Conservation (phyloP, 1,284 basidiomycete genomes). For the Stygiomarasmius scandens region DNA sequence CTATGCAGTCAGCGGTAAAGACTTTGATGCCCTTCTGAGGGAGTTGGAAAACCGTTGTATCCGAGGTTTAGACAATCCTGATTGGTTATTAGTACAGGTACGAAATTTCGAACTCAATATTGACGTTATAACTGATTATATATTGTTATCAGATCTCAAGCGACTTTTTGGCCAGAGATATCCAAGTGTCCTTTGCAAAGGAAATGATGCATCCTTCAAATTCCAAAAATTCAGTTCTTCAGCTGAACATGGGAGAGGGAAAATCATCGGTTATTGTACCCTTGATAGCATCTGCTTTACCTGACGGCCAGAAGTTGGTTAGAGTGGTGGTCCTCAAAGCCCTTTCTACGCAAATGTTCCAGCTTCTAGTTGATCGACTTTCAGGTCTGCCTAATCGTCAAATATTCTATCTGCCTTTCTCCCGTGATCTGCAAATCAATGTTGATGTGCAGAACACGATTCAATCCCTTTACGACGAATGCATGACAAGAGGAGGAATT, state of each 20-base stretch:
- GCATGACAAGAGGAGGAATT: conserved; percentile 41
- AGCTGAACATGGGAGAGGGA: conserved; percentile 63
- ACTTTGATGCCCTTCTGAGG: conserved; percentile 31
- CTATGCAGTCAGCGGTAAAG: conserved; percentile 15
- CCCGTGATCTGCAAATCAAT: conserved; percentile 35
- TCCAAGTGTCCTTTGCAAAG: conserved; percentile 41
- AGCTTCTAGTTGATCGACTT: conserved; percentile 44
- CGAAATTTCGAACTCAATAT: conserved; percentile 4
- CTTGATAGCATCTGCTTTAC: conserved; percentile 38
- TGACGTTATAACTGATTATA: background rate
- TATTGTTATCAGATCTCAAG: conserved; percentile 54
- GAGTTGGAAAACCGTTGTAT: conserved; percentile 32
- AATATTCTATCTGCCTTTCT: conserved; percentile 51
- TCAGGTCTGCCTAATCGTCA: conserved; percentile 45
- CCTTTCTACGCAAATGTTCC: conserved; percentile 46
- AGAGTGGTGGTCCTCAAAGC: conserved; percentile 50
- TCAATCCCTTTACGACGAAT: conserved; percentile 36
- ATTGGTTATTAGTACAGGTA: conserved; percentile 54
- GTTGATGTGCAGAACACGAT: conserved; percentile 23
- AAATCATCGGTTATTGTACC: conserved; percentile 58
- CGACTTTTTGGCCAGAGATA: conserved; percentile 40
- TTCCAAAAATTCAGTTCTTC: conserved; percentile 38
- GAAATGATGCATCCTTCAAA: conserved; percentile 49
- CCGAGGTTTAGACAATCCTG: conserved; percentile 16
- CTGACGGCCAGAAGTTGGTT: conserved; percentile 43